A percentile compares a stretch with the other conserved stretches of the same genome.
These are phyloP conservation scores for Zygosaccharomyces rouxii DNA, from an alignment of 805 yeast species.

Conservation along the genomic window DNA sequence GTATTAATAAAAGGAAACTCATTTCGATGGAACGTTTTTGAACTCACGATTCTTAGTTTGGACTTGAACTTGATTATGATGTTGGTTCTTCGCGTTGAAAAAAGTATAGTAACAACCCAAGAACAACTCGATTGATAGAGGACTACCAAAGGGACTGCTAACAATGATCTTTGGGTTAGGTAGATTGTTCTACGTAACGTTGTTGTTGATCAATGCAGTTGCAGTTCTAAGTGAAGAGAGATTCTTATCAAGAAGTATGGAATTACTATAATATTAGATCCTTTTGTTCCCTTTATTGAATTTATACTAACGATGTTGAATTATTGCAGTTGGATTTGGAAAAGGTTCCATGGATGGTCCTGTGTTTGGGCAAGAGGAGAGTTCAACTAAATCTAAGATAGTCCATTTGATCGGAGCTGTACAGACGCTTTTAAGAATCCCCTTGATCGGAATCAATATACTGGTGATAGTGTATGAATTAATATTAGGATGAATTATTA, in stretches of 20 bases:
- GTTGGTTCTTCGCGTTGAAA: neutral
- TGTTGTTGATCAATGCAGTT: conserved; percentile 63
- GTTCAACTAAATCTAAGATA: conserved; percentile 52
- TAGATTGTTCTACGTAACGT: conserved; percentile 49
- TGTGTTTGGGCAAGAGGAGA: conserved; percentile 46
- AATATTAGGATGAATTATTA: conserved; percentile 48
- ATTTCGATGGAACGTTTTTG: conserved; percentile 4
- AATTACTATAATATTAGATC: conserved; percentile 1
- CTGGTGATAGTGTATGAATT: conserved; percentile 67
- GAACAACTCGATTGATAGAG: neutral
- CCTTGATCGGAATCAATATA: conserved; percentile 63
- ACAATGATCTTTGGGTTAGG: conserved; percentile 55
- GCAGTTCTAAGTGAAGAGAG: conserved; percentile 80
- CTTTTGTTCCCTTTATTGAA: neutral
- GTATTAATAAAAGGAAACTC: conserved; percentile 19
- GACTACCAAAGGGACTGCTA: neutral
- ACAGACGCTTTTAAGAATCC: conserved; percentile 71
- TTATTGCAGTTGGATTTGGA: conserved; percentile 42
- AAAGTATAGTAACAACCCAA: neutral
- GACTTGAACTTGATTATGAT: neutral
- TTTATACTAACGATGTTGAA: neutral
- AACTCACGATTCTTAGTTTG: neutral
- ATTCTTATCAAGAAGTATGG: conserved; percentile 56
- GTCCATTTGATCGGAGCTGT: conserved; percentile 67
- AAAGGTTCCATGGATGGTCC: conserved; percentile 36